A percentile compares a stretch with the other conserved stretches of the same genome.
Conservation (phyloP, 2,329 filamentous ascomycete species). For the Rutstroemia sydowiana region DNA sequence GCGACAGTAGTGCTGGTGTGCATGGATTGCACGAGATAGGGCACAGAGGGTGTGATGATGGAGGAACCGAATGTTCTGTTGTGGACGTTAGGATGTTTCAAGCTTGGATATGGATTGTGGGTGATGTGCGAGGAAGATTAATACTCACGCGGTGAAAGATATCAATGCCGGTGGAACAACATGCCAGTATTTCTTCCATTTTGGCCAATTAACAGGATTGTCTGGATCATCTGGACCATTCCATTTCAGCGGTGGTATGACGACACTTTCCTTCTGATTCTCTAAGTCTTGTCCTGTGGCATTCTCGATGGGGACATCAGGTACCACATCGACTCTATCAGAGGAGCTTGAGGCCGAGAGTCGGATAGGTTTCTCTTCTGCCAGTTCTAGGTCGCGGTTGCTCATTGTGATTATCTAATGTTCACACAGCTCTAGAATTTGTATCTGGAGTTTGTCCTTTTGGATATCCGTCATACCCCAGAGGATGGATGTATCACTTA, state of each 20-base stretch:
- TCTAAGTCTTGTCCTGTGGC: background rate
- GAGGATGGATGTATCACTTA: too few species aligned
- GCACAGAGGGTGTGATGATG: background rate
- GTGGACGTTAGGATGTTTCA: too few species aligned
- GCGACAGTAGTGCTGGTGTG: background rate
- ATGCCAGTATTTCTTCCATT: constrained; percentile 8
- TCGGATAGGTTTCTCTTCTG: too few species aligned
- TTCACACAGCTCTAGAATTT: too few species aligned
- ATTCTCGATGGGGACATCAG: background rate
- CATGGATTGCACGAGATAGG: background rate
- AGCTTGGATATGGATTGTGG: too few species aligned
- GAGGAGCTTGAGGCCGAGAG: background rate
- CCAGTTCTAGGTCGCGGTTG: too few species aligned
- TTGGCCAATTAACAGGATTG: constrained; percentile 16
- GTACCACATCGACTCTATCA: background rate
- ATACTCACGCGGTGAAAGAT: background rate
- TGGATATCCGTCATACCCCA: too few species aligned
- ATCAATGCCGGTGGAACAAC: background rate
- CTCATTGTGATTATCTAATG: too few species aligned
- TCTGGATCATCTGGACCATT: constrained; percentile 11
- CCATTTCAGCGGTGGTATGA: background rate
- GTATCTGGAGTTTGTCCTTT: too few species aligned
- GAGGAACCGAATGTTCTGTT: background rate
- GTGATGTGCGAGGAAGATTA: background rate
- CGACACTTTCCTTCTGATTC: background rate